Evolutionary conservation across 2,329 filamentous ascomycete genomes (phyloP), one percentile per base, ranked within the genome.

Genomic region (Ilyonectria destructans): DNA sequence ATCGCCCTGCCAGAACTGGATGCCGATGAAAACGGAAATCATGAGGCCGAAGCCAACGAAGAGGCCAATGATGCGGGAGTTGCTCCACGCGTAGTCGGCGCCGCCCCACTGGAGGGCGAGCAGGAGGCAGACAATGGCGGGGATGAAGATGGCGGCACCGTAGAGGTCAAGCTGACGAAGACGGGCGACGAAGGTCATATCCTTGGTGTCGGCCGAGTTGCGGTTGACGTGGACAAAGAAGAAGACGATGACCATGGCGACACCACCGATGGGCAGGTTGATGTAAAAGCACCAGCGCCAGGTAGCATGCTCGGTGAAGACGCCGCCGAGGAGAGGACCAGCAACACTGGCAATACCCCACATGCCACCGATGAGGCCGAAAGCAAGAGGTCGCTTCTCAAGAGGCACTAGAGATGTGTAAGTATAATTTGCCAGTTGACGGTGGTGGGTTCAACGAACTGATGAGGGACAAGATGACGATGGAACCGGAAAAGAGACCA

Each of bases 61-160:
- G 21, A 89, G 78, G 1, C 85, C 86, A 43, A 89, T 85, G 57
- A 89, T 81, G 26, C 78, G 80, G 13, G 82, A 77, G 77, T 81
- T 82, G 64, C 76, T 80, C 88, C 88, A 90, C 4, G 87, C 58
- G 62, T 86, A 85, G 26, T 84, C 76, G 45, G 83, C 80, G 9
- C 88, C 88, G 15, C 87, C 88, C 85, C 86, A 90, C 71, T 90
- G 85, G 43, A 90, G 80, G 8, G 87, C 88, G 4, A 90, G 81
- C 9, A 90, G 78, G 13, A 89, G 80, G 71, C 84, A 86, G 68
- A 89, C 76, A 52, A 89, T 82, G 43, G 84, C 82, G 1, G 87
- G 85, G 31, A 88, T 81, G 72, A 89, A 83, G 65, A 88, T 78
- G n/a, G 77, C 76, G 2, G 84, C 83, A 31, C 88, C 87, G 10